These are phyloP conservation scores for Trapa incisa DNA, from an alignment of 345 rosid species.

Conservation along the genomic window DNA sequence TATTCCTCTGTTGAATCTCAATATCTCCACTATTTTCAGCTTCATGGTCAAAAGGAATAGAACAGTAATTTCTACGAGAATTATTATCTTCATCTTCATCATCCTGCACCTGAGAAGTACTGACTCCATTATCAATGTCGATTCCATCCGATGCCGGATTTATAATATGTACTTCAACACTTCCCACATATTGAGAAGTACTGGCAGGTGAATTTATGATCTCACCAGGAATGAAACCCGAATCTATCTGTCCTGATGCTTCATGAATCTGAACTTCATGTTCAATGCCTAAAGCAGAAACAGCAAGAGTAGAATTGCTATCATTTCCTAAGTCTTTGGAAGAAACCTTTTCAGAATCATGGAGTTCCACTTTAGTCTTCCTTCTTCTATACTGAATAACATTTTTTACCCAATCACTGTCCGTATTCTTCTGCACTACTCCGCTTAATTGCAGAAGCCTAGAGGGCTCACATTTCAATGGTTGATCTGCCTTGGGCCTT, in stretches of 20 bases:
- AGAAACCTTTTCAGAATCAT: conserved; percentile 19
- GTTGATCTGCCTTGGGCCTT: conserved; percentile 30
- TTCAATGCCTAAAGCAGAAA: conserved; percentile 14
- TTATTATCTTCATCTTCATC: conserved; percentile 5
- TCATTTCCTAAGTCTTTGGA: conserved; percentile 11
- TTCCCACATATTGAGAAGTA: conserved; percentile 14
- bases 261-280: conserved; percentile 26
- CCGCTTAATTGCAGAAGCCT: conserved; percentile 27
- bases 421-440: conserved; percentile 17
- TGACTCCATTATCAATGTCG: conserved; percentile 13
- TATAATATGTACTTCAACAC: conserved; percentile 13
- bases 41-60: background rate
- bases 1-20: background rate
- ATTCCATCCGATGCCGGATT: conserved; percentile 14
- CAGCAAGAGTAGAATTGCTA: conserved; percentile 5
- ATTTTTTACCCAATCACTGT: conserved; percentile 20
- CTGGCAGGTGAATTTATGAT: conserved; percentile 14
- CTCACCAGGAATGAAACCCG: conserved; percentile 19
- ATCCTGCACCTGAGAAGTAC: background rate
- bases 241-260: conserved; percentile 14
- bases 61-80: background rate
- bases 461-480: conserved; percentile 20
- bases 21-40: background rate
- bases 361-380: conserved; percentile 40
- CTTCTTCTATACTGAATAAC: conserved; percentile 74